A percentile compares a stretch with the other conserved stretches of the same genome.
These are phyloP conservation scores for Adansonia gregorii DNA, from an alignment of 441 rosid species.

Conservation along the genomic window DNA sequence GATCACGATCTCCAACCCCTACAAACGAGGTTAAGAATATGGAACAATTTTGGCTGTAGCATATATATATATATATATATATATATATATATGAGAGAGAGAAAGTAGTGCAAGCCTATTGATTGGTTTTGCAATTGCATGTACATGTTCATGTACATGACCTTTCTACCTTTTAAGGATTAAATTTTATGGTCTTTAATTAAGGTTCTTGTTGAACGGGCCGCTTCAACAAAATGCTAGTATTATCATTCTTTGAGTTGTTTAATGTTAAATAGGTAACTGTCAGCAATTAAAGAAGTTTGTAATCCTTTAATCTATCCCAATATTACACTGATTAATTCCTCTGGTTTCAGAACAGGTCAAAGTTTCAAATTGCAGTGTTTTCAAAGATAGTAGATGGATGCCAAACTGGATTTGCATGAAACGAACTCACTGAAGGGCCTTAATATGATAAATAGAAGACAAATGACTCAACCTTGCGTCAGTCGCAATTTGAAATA, in stretches of 20 bases:
- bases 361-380: background rate
- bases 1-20: background rate
- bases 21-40: background rate
- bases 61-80: background rate
- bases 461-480: background rate
- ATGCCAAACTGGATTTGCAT: background rate
- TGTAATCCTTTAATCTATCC: background rate
- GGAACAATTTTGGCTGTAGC: background rate
- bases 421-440: background rate
- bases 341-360: background rate
- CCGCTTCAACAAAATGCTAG: background rate
- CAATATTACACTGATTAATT: background rate
- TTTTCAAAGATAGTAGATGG: background rate
- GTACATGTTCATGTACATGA: background rate
- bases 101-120: background rate
- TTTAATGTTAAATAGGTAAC: no score
- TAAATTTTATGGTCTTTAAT: background rate
- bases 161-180: background rate
- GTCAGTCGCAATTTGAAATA: background rate
- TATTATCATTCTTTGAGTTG: no score
- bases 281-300: no score
- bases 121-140: background rate
- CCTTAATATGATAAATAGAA: background rate
- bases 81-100: background rate
- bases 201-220: background rate